These are phyloP conservation scores for Coelastrella sp. DNA, from an alignment of 139 green algal genomes.

Conservation along the genomic window DNA sequence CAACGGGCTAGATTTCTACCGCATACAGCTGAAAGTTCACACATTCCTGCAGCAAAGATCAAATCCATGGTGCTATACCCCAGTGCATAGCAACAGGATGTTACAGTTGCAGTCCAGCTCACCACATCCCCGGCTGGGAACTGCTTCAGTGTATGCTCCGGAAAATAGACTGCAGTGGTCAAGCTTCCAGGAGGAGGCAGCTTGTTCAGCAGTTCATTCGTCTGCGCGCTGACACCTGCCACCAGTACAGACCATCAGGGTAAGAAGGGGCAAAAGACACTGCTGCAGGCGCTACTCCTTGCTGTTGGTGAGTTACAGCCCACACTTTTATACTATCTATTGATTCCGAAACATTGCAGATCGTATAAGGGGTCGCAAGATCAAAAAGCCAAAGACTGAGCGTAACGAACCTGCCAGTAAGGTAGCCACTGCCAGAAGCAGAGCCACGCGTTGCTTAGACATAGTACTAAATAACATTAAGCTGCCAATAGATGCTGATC, in stretches of 20 bases:
- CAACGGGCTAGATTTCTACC: too few species aligned
- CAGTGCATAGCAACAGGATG: too few species aligned
- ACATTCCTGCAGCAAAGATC: too few species aligned
- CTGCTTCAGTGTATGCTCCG: slow-evolving; percentile 52
- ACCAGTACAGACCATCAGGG: background rate
- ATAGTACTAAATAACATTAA: background rate
- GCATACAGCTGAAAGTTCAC: too few species aligned
- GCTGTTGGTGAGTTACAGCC: too few species aligned
- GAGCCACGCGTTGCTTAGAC: background rate
- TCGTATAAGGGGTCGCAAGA: background rate
- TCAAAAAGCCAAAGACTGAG: background rate
- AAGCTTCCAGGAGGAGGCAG: slow-evolving; percentile 29
- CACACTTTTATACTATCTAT: too few species aligned
- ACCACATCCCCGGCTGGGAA: slow-evolving; percentile 57
- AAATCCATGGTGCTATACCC: too few species aligned
- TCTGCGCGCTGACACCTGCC: slow-evolving; percentile 14
- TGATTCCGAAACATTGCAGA: too few species aligned
- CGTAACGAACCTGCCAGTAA: slow-evolving; percentile 29
- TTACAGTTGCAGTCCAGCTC: background rate
- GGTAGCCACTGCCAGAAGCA: slow-evolving; percentile 17
- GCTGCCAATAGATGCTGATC: background rate
- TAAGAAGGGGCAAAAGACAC: too few species aligned
- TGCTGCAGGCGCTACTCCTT: too few species aligned
- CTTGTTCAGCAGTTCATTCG: slow-evolving; percentile 35
- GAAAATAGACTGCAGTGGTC: slow-evolving; percentile 48